Evolutionary conservation across 768 basidiomycete genomes (phyloP).

Genomic region (Holtermannia corniformis): DNA sequence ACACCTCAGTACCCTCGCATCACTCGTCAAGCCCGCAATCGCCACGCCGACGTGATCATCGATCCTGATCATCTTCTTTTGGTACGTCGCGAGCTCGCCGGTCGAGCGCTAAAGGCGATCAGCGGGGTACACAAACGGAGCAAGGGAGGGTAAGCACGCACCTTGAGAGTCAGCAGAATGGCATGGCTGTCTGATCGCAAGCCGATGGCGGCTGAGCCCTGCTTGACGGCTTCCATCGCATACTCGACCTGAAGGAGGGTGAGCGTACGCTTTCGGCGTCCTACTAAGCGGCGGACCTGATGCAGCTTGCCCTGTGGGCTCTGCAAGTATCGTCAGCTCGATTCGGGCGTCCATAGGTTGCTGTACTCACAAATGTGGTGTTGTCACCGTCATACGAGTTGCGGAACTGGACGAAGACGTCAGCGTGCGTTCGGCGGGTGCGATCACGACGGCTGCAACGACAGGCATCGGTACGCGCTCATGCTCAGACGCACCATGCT

Average conservation of each 20-base stretch:
- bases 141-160: conserved; percentile 36
- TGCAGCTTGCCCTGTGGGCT: conserved; percentile 87
- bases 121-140: neutral
- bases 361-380: conserved; percentile 57
- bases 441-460: neutral
- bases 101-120: conserved; percentile 66
- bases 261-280: neutral
- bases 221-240: conserved; percentile 98
- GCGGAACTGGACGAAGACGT: conserved; percentile 43
- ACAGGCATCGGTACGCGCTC: neutral
- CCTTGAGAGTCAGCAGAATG: conserved; percentile 85
- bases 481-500: neutral
- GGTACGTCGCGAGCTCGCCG: conserved; percentile 96
- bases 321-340: conserved; percentile 5
- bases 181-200: conserved; percentile 91
- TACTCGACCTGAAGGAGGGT: conserved; percentile 68
- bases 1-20: conserved; percentile 92
- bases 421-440: neutral
- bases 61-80: conserved; percentile 99
- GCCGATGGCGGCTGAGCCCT: conserved; percentile 97
- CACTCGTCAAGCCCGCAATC: conserved; percentile 96
- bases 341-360: neutral
- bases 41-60: conserved; percentile 99
- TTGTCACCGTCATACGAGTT: conserved; percentile 99
- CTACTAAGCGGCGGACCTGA: conserved; percentile 21